Evolutionary conservation across 768 basidiomycete genomes (phyloP).

Genomic region (Grammothele lineata): DNA sequence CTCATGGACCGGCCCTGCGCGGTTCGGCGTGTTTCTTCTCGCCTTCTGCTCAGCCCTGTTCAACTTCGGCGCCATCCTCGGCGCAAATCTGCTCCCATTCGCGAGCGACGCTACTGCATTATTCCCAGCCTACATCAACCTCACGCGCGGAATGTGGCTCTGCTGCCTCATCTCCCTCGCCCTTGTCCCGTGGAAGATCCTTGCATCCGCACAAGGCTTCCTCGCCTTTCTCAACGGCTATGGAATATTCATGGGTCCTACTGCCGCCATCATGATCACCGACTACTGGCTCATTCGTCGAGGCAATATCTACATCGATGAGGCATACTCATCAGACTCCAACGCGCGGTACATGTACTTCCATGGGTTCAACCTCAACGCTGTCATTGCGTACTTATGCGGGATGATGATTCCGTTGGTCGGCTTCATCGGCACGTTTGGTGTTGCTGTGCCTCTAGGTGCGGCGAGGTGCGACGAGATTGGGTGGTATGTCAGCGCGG

Average conservation of each 20-base stretch:
- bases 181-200: conserved; percentile 19
- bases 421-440: conserved; percentile 18
- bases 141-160: conserved; percentile 21
- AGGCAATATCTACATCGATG: conserved; percentile 12
- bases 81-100: conserved; percentile 19
- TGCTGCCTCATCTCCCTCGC: conserved; percentile 17
- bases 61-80: conserved; percentile 17
- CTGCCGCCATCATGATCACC: conserved; percentile 18
- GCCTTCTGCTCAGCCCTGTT: conserved; percentile 15
- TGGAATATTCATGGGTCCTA: conserved; percentile 19
- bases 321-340: conserved; percentile 11
- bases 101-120: conserved; percentile 16
- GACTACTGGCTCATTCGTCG: conserved; percentile 19
- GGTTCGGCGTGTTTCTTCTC: conserved; percentile 17
- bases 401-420: conserved; percentile 17
- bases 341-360: conserved; percentile 17
- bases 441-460: conserved; percentile 8
- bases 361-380: conserved; percentile 16
- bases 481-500: conserved; percentile 16
- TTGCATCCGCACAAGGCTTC: conserved; percentile 16
- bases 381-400: conserved; percentile 13
- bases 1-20: conserved; percentile 8
- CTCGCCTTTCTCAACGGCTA: conserved; percentile 19
- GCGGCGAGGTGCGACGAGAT: conserved; percentile 12
- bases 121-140: conserved; percentile 15